Percentiles rank a stretch among this genome's conserved stretches.
Evolutionary conservation across 805 yeast species (phyloP).

Genomic region (Saccharomycopsis lassenensis): DNA sequence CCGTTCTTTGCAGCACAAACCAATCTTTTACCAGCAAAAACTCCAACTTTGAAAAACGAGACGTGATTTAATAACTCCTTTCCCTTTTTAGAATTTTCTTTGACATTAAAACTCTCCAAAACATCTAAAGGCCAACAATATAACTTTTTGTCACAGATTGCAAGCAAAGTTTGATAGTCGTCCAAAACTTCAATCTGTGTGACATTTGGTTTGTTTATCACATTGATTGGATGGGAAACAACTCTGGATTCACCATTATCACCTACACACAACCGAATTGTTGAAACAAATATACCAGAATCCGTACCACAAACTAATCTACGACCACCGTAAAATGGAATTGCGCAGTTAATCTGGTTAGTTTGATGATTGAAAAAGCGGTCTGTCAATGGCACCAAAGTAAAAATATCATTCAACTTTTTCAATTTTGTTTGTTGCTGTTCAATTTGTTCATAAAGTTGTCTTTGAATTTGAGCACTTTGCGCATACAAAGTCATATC

Average conservation of each 20-base stretch:
- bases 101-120: conserved; percentile 30
- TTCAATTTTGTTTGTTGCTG: conserved; percentile 69
- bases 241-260: conserved; percentile 40
- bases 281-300: conserved; percentile 78
- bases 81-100: conserved; percentile 44
- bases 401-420: conserved; percentile 66
- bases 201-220: conserved; percentile 64
- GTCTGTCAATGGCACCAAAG: conserved; percentile 63
- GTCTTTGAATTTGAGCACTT: conserved; percentile 45
- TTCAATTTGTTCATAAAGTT: conserved; percentile 68
- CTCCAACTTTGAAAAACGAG: conserved; percentile 83
- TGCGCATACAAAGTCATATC: conserved; percentile 17
- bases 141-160: conserved; percentile 71
- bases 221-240: conserved; percentile 63
- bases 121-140: conserved; percentile 72
- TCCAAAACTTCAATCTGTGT: conserved; percentile 87
- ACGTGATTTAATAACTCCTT: conserved; percentile 82
- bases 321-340: conserved; percentile 90
- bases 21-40: conserved; percentile 78
- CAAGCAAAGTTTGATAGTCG: conserved; percentile 74
- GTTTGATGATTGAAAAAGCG: conserved; percentile 57
- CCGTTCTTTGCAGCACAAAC: conserved; percentile 83
- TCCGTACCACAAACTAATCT: conserved; percentile 86
- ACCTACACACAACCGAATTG: conserved; percentile 38
- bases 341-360: conserved; percentile 80